A percentile compares a stretch with the other conserved stretches of the same genome.
Evolutionary conservation across 441 rosid species (phyloP).

Genomic region (Breynia disticha): DNA sequence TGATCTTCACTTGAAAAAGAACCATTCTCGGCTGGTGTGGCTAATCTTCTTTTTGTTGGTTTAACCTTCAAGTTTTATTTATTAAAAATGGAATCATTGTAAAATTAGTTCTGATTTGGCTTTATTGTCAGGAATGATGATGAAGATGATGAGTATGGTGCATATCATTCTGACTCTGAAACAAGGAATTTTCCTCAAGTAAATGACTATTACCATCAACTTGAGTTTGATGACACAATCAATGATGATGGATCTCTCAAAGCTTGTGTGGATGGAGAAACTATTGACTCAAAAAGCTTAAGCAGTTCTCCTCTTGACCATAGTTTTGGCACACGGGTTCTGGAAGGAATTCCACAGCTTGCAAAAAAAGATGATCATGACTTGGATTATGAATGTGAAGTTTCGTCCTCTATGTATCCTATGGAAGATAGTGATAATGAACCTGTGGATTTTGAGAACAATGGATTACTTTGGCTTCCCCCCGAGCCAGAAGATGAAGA

Average conservation of each 20-base stretch:
- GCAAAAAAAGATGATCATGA: slow-evolving; percentile 47
- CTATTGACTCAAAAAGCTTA: slow-evolving; percentile 39
- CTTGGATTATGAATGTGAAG: slow-evolving; percentile 48
- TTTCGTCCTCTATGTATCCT: slow-evolving; percentile 49
- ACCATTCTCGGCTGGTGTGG: too few relatives aligned
- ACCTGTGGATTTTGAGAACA: slow-evolving; percentile 89
- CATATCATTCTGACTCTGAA: slow-evolving; percentile 47
- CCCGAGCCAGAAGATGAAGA: slow-evolving; percentile 99
- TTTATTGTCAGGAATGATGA: slow-evolving; percentile 61
- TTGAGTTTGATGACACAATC: slow-evolving; percentile 50
- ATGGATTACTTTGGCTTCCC: slow-evolving; percentile 87
- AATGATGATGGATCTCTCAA: slow-evolving; percentile 34
- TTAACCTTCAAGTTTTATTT: too few relatives aligned
- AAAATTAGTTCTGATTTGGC: slow-evolving; percentile 5
- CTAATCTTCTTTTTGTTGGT: too few relatives aligned
- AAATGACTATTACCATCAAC: slow-evolving; percentile 40
- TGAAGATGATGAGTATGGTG: slow-evolving; percentile 57
- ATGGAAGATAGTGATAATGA: slow-evolving; percentile 40
- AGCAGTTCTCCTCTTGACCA: slow-evolving; percentile 45
- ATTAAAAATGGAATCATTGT: neutral
- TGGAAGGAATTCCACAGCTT: slow-evolving; percentile 38
- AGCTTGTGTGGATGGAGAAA: slow-evolving; percentile 41
- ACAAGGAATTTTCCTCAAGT: slow-evolving; percentile 41
- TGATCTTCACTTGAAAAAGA: too few relatives aligned
- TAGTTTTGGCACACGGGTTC: slow-evolving; percentile 39